Base-by-base conservation (phyloP, 2,329 filamentous ascomycete genomes). In the Claviceps citrina region DNA sequence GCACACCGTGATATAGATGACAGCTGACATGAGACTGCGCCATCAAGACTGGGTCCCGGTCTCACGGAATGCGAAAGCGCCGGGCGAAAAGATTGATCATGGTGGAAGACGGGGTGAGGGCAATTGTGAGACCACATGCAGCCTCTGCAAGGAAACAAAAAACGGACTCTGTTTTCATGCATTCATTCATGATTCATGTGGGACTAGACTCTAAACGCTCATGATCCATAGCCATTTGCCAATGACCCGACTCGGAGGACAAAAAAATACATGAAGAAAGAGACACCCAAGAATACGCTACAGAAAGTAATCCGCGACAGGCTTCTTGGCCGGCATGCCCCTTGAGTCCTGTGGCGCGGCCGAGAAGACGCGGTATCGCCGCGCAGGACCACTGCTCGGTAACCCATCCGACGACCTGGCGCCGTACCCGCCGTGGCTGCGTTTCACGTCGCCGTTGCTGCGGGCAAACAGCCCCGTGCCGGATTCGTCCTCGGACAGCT, bases 311-410 rank as follows among this genome's bases (percentile, higher is more conserved):
- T 96, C 89, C 12, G 86, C 86, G 39, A 94, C 85, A 3, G 91
- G 91, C 62, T 96, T 96, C 73, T 98, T 98, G 3, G 91, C 91
- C 43, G 91, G 91, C 91, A 98, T 98, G 4, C 91, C 91, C 51
- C 91, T 73, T 2, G 82, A 86, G 59, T 96, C 91, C 64, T 98
- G 91, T 39, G 91, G 87, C 40, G 91, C 91, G 0, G 91, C 91
- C 54, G 96, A 87, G 57, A 98, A 98, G 8, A 98, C 89, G 27
- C 89, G 70, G 62, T 98, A 98, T 49, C 91, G 70, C 52, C 91
- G 73, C 3, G 87, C 91, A 1, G 91, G 91, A 1, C 87, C 87
- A 43, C 59, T 69, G 57, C 58, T 65, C 43, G 49, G n/a, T n/a
- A n/a, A n/a, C n/a, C 57, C 40, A 54, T 60, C 24, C 62, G 56